phyloP scores from a whole-genome alignment of 2,329 filamentous ascomycete species.

The Penicillium expansum region DNA sequence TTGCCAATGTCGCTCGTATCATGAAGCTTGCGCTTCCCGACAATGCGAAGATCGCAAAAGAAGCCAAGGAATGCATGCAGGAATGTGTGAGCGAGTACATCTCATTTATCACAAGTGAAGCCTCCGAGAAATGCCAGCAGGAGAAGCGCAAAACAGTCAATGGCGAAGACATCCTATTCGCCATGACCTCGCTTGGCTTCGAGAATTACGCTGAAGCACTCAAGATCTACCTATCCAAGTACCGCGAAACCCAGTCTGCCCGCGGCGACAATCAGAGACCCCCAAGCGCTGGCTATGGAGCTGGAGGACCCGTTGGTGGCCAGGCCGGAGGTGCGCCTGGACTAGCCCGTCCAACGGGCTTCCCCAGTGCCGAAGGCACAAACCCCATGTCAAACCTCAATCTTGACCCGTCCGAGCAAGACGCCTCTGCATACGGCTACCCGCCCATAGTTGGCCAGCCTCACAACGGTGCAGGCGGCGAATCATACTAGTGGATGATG shows the following conservation, averaged over 20 bases:
- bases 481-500: constrained; percentile 38
- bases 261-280: constrained; percentile 64
- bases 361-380: constrained; percentile 42
- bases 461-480: constrained; percentile 49
- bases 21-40: constrained; percentile 98
- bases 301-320: constrained; percentile 41
- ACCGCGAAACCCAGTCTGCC: constrained; percentile 88
- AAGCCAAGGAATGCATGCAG: constrained; percentile 99
- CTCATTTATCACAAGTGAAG: constrained; percentile 98
- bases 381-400: constrained; percentile 46
- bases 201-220: constrained; percentile 98
- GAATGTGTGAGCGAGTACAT: constrained; percentile 99
- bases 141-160: constrained; percentile 99
- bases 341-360: constrained; percentile 32
- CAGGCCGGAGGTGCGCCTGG: constrained; percentile 13
- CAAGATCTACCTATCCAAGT: constrained; percentile 97
- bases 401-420: constrained; percentile 48
- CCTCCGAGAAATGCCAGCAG: constrained; percentile 98
- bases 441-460: constrained; percentile 46
- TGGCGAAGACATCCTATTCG: constrained; percentile 96
- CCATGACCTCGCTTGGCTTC: constrained; percentile 98
- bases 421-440: constrained; percentile 46
- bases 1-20: constrained; percentile 99
- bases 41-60: constrained; percentile 98
- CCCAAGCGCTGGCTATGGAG: constrained; percentile 47